These are phyloP conservation scores for Clitopilus hobsonii DNA, from an alignment of 768 basidiomycete genomes.

Conservation along the genomic window DNA sequence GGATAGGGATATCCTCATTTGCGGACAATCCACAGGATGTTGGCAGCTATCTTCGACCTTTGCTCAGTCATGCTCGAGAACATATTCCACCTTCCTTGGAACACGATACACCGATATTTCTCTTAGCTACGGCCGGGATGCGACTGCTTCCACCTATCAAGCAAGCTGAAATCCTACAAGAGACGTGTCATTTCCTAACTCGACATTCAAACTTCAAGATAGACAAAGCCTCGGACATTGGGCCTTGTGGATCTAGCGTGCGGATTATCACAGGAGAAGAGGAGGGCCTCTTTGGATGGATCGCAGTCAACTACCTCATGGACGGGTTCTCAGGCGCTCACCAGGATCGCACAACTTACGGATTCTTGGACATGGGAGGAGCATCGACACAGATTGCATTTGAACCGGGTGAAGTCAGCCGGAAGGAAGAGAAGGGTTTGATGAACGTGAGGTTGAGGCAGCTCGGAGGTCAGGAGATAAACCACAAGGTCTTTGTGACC, in stretches of 20 bases:
- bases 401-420: constrained; percentile 69
- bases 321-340: constrained; percentile 73
- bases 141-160: constrained; percentile 69
- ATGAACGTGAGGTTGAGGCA: constrained; percentile 79
- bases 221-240: constrained; percentile 55
- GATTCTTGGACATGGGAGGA: constrained; percentile 99
- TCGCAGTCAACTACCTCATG: constrained; percentile 98
- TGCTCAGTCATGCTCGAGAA: constrained; percentile 76
- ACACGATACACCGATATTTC: constrained; percentile 81
- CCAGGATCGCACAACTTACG: constrained; percentile 78
- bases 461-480: constrained; percentile 80
- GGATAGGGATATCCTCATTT: constrained; percentile 81
- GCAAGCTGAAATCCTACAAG: constrained; percentile 67
- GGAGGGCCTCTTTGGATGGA: constrained; percentile 98
- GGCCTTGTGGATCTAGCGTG: constrained; percentile 90
- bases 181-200: constrained; percentile 74
- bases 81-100: constrained; percentile 87
- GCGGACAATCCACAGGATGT: constrained; percentile 65
- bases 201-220: constrained; percentile 77
- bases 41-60: constrained; percentile 72
- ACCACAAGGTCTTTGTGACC: constrained; percentile 93
- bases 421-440: constrained; percentile 54
- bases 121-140: constrained; percentile 98
- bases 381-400: constrained; percentile 99
- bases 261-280: constrained; percentile 97